Conservation (phyloP, 495 filamentous ascomycete genomes). For the Stereocaulon alpinum region DNA sequence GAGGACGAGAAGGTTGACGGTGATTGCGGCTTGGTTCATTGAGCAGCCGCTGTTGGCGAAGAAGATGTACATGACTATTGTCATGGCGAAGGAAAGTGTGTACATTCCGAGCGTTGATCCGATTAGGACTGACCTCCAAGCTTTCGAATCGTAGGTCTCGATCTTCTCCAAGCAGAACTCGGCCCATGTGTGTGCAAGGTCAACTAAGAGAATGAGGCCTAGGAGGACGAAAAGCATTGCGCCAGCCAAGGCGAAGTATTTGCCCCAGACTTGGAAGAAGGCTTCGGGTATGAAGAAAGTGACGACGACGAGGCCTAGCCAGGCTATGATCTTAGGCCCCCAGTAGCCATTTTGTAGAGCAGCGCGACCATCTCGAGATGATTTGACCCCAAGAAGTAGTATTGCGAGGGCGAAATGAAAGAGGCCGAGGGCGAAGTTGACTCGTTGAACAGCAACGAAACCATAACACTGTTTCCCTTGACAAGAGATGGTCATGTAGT, state of each 20-base stretch:
- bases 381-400: slow-evolving; percentile 75
- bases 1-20: slow-evolving; percentile 73
- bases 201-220: slow-evolving; percentile 84
- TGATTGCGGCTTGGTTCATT: slow-evolving; percentile 84
- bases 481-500: slow-evolving; percentile 91
- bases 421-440: slow-evolving; percentile 92
- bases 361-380: slow-evolving; percentile 78
- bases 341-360: slow-evolving; percentile 90
- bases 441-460: slow-evolving; percentile 90
- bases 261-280: slow-evolving; percentile 94
- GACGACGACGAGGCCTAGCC: slow-evolving; percentile 74
- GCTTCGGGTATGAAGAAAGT: slow-evolving; percentile 91
- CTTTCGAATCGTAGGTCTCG: slow-evolving; percentile 70
- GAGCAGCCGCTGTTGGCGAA: slow-evolving; percentile 73
- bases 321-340: slow-evolving; percentile 78
- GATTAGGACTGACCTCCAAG: slow-evolving; percentile 80
- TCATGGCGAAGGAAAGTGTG: slow-evolving; percentile 79
- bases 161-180: slow-evolving; percentile 92
- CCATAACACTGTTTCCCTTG: slow-evolving; percentile 86
- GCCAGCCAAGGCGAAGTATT: slow-evolving; percentile 79
- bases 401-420: slow-evolving; percentile 83
- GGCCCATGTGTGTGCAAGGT: slow-evolving; percentile 95
- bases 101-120: slow-evolving; percentile 94
- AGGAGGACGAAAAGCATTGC: slow-evolving; percentile 92
- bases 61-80: slow-evolving; percentile 94